Conservation (phyloP, 2,329 filamentous ascomycete species). For the Botryosphaeria dothidea region DNA sequence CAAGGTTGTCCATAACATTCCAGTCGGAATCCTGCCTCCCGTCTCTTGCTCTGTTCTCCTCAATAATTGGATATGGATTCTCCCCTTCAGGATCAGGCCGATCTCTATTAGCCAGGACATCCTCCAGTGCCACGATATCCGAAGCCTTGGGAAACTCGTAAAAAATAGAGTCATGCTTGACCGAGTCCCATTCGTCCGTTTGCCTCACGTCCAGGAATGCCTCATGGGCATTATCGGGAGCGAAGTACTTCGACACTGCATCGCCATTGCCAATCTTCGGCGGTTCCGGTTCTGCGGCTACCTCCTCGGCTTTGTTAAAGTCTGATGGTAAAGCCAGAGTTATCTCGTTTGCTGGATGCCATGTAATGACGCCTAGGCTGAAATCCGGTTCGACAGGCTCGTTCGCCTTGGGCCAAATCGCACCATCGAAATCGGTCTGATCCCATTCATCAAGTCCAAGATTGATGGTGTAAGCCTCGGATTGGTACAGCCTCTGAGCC, state of each 20-base stretch:
- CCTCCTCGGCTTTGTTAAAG: constrained; percentile 42
- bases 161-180: constrained; percentile 54
- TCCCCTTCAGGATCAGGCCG: constrained; percentile 35
- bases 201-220: constrained; percentile 49
- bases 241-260: constrained; percentile 54
- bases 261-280: constrained; percentile 41
- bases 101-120: constrained; percentile 44
- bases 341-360: constrained; percentile 46
- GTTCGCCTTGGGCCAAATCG: constrained; percentile 47
- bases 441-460: constrained; percentile 43
- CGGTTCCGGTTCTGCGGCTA: constrained; percentile 40
- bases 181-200: constrained; percentile 51
- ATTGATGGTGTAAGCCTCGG: constrained; percentile 28
- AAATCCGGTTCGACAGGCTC: constrained; percentile 46
- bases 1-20: constrained; percentile 42
- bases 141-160: constrained; percentile 45
- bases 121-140: constrained; percentile 43
- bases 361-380: constrained; percentile 47
- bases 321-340: constrained; percentile 45
- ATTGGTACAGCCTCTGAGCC: constrained; percentile 16
- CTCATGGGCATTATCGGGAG: constrained; percentile 44
- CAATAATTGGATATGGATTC: constrained; percentile 29
- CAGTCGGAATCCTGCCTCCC: too few species aligned
- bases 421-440: constrained; percentile 44
- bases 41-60: constrained; percentile 29